Base-by-base conservation (phyloP, 2,329 filamentous ascomycete genomes). In the Colletotrichum chrysophilum region DNA sequence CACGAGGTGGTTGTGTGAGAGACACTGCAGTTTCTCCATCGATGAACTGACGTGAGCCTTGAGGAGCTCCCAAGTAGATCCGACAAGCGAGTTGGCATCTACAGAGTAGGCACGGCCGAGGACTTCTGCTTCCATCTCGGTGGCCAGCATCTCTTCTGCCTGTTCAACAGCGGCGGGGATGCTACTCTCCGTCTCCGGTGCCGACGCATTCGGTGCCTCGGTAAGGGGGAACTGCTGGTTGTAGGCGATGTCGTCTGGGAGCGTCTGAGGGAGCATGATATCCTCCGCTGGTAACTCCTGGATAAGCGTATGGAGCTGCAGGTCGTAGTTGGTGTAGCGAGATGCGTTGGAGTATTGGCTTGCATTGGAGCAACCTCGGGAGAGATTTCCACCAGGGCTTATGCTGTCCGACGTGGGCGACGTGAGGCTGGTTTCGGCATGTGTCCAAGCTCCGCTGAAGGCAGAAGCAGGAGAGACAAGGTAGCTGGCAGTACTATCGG, bases 401-500 rank as follows among this genome's bases (percentile, higher is more conserved):
- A 82, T 77, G 32, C 85, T 80, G 26, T 83, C 84, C 52, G 87
- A 88, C 36, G 85, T 82, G 2, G 89, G 87, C 21, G 88, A 89
- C 7, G 87, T 87, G 78, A 89, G 80, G 70, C 81, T 82, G 2
- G 88, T 88, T 69, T 88, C 85, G 38, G 79, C 81, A 77, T 84
- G 83, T 13, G 86, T 85, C 83, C 88, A 89, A 14, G 80, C 79
- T 7, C 80, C 81, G 65, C 85, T 86, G 82, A 84, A 89, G 34
- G 84, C 84, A 10, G 89, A 90, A 48, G 87, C 80, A 12, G 89
- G 87, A 8, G 89, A 90, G 67, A 90, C 84, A 34, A 85, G 83
- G 76, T 84, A 83, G 80, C 85, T 84, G 71, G 83, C 80, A 62
- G 82, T 83, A 82, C 82, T 83, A 75, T 84, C 76, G 79, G 83